Evolutionary conservation across 2,329 filamentous ascomycete genomes (phyloP), one percentile per base, ranked within the genome.

Genomic region (Dactylonectria macrodidyma): DNA sequence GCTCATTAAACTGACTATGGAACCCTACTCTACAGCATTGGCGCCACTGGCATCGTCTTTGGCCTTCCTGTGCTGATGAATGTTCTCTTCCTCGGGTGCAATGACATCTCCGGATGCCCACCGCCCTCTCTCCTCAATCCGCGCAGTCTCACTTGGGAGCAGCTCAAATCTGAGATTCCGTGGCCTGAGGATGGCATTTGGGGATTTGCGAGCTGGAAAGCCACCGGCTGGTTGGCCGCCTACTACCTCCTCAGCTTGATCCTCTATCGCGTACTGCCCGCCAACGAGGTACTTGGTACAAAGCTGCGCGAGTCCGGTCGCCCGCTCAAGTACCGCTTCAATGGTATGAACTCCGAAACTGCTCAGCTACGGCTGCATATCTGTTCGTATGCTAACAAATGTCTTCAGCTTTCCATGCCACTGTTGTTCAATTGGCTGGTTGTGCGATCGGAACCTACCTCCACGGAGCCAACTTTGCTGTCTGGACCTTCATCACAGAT

Each of bases 401-500:
- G 1, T 5, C 2, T 2, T 2, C 7, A 95, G 93, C 93, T 2
- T 95, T 95, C 79, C 81, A 84, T 52, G 93, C 93, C 5, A 91
- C 92, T 30, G 78, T 95, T 64, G 86, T 93, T 71, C 94, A 92
- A 62, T 83, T 97, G 48, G 84, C 86, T 7, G 84, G 91, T 3
- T 89, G 90, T 61, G 89, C 89, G 26, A 88, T 90, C 6, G 94
- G 94, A 24, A 97, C 94, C 1, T 84, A 90, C 46, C 78, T 90
- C 9, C 87, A 95, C 72, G 95, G 95, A 59, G 88, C 93, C 50
- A 86, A 95, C 36, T 97, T 96, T 75, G 86, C 89, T 10, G 87
- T 97, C 54, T 98, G 95, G 95, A 93, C 91, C 12, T 98, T 94
- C 83, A 93, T 98, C 75, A 90, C 92, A 82, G 90, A 96, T 77